phyloP scores from a whole-genome alignment of 352 stramenopile genomes.

The Globisporangium okanoganense region DNA sequence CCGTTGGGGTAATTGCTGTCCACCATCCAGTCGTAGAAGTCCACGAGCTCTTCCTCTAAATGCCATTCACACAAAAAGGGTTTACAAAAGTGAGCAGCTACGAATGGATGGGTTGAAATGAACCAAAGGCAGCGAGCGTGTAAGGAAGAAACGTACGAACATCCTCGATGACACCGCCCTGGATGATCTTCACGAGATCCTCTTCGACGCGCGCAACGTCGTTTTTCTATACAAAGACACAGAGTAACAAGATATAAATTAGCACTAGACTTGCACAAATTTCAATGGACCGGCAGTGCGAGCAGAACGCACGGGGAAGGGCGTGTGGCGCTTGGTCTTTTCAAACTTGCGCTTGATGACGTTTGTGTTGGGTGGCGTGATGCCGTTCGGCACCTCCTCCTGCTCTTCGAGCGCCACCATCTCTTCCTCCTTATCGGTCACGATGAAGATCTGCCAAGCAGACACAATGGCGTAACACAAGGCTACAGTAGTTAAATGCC shows the following conservation, averaged over 20 bases:
- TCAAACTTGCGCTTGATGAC: slow-evolving; percentile 86
- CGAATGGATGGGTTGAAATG: not conserved
- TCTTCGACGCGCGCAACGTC: slow-evolving; percentile 83
- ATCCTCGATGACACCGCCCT: slow-evolving; percentile 67
- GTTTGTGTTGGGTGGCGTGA: slow-evolving; percentile 85
- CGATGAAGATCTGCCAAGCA: slow-evolving; percentile 65
- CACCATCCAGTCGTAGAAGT: slow-evolving; percentile 87
- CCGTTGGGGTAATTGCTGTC: slow-evolving; percentile 70
- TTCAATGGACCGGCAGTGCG: not conserved
- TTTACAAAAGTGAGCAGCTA: not conserved
- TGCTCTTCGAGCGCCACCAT: slow-evolving; percentile 52
- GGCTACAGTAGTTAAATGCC: too few relatives aligned
- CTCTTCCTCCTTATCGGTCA: slow-evolving; percentile 77
- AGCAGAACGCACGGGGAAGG: slow-evolving; percentile 55
- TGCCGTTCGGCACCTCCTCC: slow-evolving; percentile 62
- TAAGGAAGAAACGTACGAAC: slow-evolving; percentile 39
- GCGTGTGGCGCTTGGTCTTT: slow-evolving; percentile 81
- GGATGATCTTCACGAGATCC: slow-evolving; percentile 79
- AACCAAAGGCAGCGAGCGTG: not conserved
- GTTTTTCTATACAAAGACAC: slow-evolving; percentile 45
- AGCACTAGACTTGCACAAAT: slow-evolving; percentile 1
- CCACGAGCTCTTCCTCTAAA: slow-evolving; percentile 77
- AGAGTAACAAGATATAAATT: not conserved
- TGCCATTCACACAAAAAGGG: not conserved
- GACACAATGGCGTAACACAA: not conserved